A percentile compares a stretch with the other conserved stretches of the same genome.
Conservation (phyloP, 345 rosid species). For the Cardamine chenopodiifolia region DNA sequence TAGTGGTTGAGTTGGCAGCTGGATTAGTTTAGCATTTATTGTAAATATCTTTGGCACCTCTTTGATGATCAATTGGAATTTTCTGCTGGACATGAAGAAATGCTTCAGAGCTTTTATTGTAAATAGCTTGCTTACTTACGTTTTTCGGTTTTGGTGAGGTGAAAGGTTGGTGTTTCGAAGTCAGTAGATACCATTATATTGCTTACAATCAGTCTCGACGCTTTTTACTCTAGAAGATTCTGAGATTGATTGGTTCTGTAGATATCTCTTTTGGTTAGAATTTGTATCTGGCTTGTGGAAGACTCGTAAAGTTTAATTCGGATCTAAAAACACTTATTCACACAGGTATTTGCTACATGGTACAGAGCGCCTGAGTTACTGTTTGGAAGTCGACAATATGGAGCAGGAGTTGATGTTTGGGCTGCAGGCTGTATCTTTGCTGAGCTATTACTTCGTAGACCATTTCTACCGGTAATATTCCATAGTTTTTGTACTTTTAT, state of each 20-base stretch:
- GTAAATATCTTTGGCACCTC: not conserved
- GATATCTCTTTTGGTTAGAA: not conserved
- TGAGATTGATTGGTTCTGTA: constrained; percentile 23
- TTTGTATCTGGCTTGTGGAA: constrained; percentile 10
- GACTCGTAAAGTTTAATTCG: not conserved
- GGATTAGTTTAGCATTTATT: not conserved
- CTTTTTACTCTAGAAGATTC: not conserved
- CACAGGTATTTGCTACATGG: constrained; percentile 66
- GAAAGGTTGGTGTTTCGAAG: not conserved
- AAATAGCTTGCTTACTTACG: not conserved
- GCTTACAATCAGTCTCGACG: not conserved
- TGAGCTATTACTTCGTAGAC: constrained; percentile 58
- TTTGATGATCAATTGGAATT: not conserved
- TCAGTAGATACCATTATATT: not conserved
- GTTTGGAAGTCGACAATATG: constrained; percentile 61
- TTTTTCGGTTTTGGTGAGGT: not conserved
- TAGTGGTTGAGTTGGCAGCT: not conserved
- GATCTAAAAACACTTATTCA: constrained; percentile 9
- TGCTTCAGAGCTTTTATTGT: not conserved
- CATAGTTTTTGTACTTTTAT: not conserved
- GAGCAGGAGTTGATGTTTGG: constrained; percentile 67
- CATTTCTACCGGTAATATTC: constrained; percentile 52
- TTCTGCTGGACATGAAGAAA: not conserved
- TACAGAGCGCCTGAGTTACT: constrained; percentile 65
- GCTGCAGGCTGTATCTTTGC: constrained; percentile 71